Base-by-base conservation (phyloP, 306 rosid genomes). In the Cucurbita maxima region DNA sequence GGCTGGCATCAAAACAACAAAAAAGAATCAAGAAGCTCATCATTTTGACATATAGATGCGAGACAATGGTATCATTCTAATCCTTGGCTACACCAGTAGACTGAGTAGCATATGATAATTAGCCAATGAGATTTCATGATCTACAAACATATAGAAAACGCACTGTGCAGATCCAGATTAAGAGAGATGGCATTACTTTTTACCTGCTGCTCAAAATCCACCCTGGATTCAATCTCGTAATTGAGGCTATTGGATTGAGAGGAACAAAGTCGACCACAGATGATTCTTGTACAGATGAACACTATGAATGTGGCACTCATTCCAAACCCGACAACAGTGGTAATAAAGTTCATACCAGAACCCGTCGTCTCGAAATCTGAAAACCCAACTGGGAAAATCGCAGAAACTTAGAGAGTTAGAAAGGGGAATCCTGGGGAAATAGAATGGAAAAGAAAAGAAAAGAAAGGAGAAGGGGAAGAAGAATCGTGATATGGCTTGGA, bases 231-330 rank as follows among this genome's bases (percentile, higher is more conserved):
- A 83, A 86, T 77, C 78, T 90, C 89, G 75, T 80, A 81, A 78
- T 81, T 79, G 76, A 84, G 87, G 59, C 85, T 56, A 37, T 88
- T 53, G 50, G 92, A 76, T 57, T 86, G 81, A 8, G 76, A 34
- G 37, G 85, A 75, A 71, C 92, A 75, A 25, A 90, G 74, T 81
- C 98, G 89, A 47, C 92, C 97, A 82, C 97, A 94, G 61, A 94
- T 85, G 76, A 94, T 82, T 89, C 96, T 90, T n/a, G 98, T 76
- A 77, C 98, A 94, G 4, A 94, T 94, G 80, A 94, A 94, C 22
- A 94, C 89, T 64, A 94, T 94, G 83, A 94, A 94, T 59, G 97
- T 87, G 47, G 97, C 95, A 82, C 98, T 94, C 87, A 94, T 78
- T 53, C 95, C 98, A 83, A 94, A 94, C 55, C 98, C 98, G 79